Conservation (phyloP, 208 protist species). For the Tritrichomonas foetus region DNA sequence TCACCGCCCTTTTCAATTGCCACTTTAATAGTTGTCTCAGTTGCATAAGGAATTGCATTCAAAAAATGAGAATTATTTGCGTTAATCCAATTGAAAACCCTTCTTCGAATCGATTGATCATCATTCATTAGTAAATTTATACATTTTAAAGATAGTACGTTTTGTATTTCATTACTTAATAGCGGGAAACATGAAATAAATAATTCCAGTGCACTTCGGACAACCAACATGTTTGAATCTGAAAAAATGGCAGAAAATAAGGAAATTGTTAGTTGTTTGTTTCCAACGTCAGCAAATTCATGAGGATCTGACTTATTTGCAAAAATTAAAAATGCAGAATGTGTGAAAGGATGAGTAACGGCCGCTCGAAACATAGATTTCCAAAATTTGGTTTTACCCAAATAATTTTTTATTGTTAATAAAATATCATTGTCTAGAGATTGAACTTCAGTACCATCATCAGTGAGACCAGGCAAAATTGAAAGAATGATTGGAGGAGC, state of each 20-base stretch:
- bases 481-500: not conserved
- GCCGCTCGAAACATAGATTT: not conserved
- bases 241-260: not conserved
- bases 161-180: not conserved
- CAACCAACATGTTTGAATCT: not conserved
- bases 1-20: not conserved
- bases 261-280: not conserved
- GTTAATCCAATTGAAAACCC: conserved; percentile 15
- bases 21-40: not conserved
- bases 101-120: conserved; percentile 10
- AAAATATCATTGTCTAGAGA: not conserved
- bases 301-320: not conserved
- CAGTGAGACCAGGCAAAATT: not conserved
- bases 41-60: not conserved
- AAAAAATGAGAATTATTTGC: not conserved
- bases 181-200: not conserved
- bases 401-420: not conserved
- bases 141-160: not conserved
- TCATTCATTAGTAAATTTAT: not conserved
- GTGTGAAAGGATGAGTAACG: not conserved
- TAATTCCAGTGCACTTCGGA: not conserved
- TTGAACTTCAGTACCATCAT: conserved; percentile 25
- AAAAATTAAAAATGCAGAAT: not conserved
- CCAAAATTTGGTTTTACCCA: not conserved
- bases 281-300: not conserved